These are phyloP conservation scores for Camelina neglecta DNA, from an alignment of 345 rosid species.

Conservation along the genomic window DNA sequence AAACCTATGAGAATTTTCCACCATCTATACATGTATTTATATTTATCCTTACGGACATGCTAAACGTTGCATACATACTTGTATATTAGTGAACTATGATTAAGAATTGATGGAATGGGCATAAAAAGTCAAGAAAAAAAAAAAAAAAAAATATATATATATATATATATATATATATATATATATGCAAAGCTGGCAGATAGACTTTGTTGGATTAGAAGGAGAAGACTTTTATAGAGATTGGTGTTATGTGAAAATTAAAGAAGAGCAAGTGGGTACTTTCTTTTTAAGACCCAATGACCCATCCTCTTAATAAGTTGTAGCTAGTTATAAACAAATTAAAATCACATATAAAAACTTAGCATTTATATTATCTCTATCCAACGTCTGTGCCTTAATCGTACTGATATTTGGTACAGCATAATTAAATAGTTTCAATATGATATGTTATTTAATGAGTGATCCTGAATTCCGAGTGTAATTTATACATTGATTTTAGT, in stretches of 20 bases:
- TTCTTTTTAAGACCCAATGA: slow-evolving; percentile 35
- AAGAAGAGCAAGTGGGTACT: slow-evolving; percentile 39
- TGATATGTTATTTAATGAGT: background rate
- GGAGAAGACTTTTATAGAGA: slow-evolving; percentile 43
- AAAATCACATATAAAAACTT: slow-evolving; percentile 8
- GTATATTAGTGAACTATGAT: background rate
- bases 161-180: too few relatives aligned
- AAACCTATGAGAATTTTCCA: slow-evolving; percentile 10
- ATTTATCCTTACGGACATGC: slow-evolving; percentile 15
- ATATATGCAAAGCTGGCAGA: slow-evolving; percentile 41
- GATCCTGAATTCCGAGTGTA: background rate
- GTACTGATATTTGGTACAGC: slow-evolving; percentile 11
- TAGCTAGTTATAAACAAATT: slow-evolving; percentile 2
- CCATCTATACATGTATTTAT: background rate
- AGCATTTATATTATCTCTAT: slow-evolving; percentile 11
- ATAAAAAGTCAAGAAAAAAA: slow-evolving; percentile 23
- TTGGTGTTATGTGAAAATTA: slow-evolving; percentile 38
- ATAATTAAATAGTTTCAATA: background rate
- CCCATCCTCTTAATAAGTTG: slow-evolving; percentile 24
- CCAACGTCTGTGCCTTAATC: slow-evolving; percentile 29
- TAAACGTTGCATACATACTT: background rate
- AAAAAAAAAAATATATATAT: too few relatives aligned
- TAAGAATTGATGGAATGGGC: slow-evolving; percentile 16
- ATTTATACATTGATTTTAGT: background rate
- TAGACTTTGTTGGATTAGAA: slow-evolving; percentile 39